A percentile compares a stretch with the other conserved stretches of the same genome.
Evolutionary conservation across 2,329 filamentous ascomycete species (phyloP).

Genomic region (Scytalidium sp.): DNA sequence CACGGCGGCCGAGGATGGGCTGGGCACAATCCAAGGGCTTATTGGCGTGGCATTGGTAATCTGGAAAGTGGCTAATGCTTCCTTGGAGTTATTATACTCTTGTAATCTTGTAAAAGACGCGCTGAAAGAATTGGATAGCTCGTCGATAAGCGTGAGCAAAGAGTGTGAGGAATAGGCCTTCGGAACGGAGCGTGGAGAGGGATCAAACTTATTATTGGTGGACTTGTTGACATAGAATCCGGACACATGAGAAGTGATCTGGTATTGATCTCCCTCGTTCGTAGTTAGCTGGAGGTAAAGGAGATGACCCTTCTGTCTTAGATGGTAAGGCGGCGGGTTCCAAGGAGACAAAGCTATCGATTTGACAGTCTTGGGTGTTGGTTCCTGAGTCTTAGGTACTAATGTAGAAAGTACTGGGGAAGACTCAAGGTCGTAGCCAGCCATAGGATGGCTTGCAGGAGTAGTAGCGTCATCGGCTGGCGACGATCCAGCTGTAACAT

Average conservation of each 20-base stretch:
- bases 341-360: slow-evolving; percentile 84
- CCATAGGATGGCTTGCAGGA: slow-evolving; percentile 52
- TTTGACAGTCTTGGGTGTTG: slow-evolving; percentile 87
- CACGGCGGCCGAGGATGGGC: slow-evolving; percentile 59
- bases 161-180: slow-evolving; percentile 83
- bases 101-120: slow-evolving; percentile 74
- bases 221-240: slow-evolving; percentile 98
- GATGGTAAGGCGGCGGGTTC: slow-evolving; percentile 92
- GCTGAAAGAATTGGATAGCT: slow-evolving; percentile 81
- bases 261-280: slow-evolving; percentile 90
- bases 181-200: slow-evolving; percentile 72
- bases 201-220: slow-evolving; percentile 92
- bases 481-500: slow-evolving; percentile 43
- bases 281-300: slow-evolving; percentile 88
- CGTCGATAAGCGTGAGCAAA: slow-evolving; percentile 72
- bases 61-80: slow-evolving; percentile 89
- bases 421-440: slow-evolving; percentile 74
- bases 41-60: slow-evolving; percentile 93
- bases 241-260: slow-evolving; percentile 89
- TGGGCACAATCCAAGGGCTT: slow-evolving; percentile 85
- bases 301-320: slow-evolving; percentile 87
- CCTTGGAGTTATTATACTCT: slow-evolving; percentile 79
- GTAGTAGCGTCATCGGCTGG: slow-evolving; percentile 32
- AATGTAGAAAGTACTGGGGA: slow-evolving; percentile 67
- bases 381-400: slow-evolving; percentile 62